A percentile compares a stretch with the other conserved stretches of the same genome.
Conservation (phyloP, 306 rosid genomes). For the Arachis hypogaea region DNA sequence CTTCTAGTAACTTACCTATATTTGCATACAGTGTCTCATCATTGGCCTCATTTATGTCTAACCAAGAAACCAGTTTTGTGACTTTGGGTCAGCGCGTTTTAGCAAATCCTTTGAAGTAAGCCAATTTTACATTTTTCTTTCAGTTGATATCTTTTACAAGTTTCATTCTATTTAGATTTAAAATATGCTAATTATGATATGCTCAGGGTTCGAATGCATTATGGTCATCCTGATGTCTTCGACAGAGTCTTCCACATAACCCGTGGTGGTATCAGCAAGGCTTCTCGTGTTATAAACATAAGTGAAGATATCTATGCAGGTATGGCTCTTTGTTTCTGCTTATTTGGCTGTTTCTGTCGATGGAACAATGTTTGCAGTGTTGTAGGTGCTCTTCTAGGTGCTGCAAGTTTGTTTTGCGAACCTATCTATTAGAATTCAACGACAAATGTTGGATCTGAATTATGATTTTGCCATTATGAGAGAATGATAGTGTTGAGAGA, state of each 20-base stretch:
- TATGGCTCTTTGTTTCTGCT: conserved; percentile 36
- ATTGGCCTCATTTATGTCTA: conserved; percentile 88
- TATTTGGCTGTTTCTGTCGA: background rate
- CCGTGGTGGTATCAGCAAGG: conserved; percentile 97
- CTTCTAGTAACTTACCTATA: conserved; percentile 22
- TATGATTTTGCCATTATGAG: too few relatives aligned
- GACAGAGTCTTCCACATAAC: conserved; percentile 94
- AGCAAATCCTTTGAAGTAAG: conserved; percentile 92
- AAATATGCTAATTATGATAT: conserved; percentile 28
- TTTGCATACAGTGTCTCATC: conserved; percentile 81
- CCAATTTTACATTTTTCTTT: conserved; percentile 29
- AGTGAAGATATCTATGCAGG: conserved; percentile 96
- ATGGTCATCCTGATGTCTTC: conserved; percentile 98
- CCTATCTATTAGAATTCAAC: background rate
- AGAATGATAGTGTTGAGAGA: too few relatives aligned
- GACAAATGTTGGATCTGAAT: too few relatives aligned
- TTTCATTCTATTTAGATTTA: conserved; percentile 21
- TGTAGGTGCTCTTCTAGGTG: background rate
- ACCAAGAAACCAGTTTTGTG: conserved; percentile 91
- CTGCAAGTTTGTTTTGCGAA: background rate
- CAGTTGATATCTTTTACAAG: conserved; percentile 27
- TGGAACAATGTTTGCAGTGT: background rate
- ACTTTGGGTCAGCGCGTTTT: conserved; percentile 95
- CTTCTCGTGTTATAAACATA: conserved; percentile 89
- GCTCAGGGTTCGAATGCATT: conserved; percentile 92